A percentile compares a stretch with the other conserved stretches of the same genome.
Conservation (phyloP, 768 basidiomycete genomes). For the Xanthoconium purpureum region DNA sequence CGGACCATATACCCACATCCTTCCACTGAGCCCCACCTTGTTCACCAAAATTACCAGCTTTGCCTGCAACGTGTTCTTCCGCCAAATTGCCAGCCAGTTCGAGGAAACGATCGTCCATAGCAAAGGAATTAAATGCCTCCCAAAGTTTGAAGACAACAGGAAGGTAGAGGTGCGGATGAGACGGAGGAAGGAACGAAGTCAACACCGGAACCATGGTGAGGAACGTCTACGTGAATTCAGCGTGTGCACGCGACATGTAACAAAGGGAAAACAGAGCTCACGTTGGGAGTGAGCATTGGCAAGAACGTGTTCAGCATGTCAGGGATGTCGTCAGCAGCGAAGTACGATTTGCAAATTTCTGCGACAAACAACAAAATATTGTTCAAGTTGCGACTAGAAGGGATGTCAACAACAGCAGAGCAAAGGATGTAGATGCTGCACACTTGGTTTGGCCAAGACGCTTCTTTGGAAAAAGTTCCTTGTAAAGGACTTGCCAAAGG, state of each 20-base stretch:
- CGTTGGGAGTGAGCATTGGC: slow-evolving; percentile 68
- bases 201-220: slow-evolving; percentile 74
- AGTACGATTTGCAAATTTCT: slow-evolving; percentile 71
- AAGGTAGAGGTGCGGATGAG: slow-evolving; percentile 62
- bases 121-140: slow-evolving; percentile 74
- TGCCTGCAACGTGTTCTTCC: slow-evolving; percentile 70
- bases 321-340: slow-evolving; percentile 58
- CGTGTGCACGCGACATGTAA: not conserved
- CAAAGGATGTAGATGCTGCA: slow-evolving; percentile 22
- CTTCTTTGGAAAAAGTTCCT: slow-evolving; percentile 72
- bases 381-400: slow-evolving; percentile 54
- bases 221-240: slow-evolving; percentile 45
- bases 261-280: slow-evolving; percentile 33
- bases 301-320: slow-evolving; percentile 70
- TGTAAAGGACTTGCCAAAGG: slow-evolving; percentile 71
- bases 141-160: slow-evolving; percentile 72
- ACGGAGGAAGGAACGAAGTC: slow-evolving; percentile 73
- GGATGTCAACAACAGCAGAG: slow-evolving; percentile 5
- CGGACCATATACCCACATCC: slow-evolving; percentile 87
- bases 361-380: slow-evolving; percentile 75
- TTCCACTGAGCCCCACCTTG: slow-evolving; percentile 64
- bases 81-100: slow-evolving; percentile 68
- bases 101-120: slow-evolving; percentile 71
- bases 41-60: slow-evolving; percentile 47
- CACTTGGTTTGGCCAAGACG: slow-evolving; percentile 59